Evolutionary conservation across 1,284 basidiomycete genomes (phyloP), one percentile per base, ranked within the genome.

Genomic region (Boletus sp.): DNA sequence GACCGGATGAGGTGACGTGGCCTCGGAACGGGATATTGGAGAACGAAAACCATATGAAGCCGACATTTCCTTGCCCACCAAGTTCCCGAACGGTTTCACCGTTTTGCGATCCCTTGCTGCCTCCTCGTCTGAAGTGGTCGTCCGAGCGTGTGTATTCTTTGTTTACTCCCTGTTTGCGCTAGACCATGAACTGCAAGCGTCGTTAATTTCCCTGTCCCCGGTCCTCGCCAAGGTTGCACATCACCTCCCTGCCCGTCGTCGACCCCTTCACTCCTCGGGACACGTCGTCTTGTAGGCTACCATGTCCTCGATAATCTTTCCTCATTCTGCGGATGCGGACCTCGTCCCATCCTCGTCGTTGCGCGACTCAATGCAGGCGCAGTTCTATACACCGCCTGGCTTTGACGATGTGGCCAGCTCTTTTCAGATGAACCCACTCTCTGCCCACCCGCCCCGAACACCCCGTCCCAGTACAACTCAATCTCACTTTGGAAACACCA

Each of bases 391-490:
- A 25, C 62, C 73, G 13, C 60, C 69, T 9, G 63, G 67, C 36
- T 78, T 73, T 53, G 74, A n/a, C n/a, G n/a, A 75, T 37, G 56
- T 68, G 26, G 57, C 64, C 36, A 57, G 69, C 46, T 67, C 73
- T 35, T 88, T 89, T 58, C 84, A 85, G 56, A 84, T 88, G 76
- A 89, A 89, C 61, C 86, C 86, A 14, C 76, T 82, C 41, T 87
- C 85, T 8, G 72, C 77, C 3, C 86, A 87, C 61, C 86, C 87
- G 1, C 87, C 87, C 17, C 76, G 87, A 33, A 86, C 84, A 30
- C 84, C 86, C 5, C 76, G 80, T 52, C 44, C 57, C 8, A 68
- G 66, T 20, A 64, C 57, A 5, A 33, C 54, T 8, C 55, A 55
- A 41, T 49, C 54, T n/a, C 64, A 56, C 37, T 61, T 54, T 55